Conservation (phyloP, 345 rosid species). For the Triadica sebifera region DNA sequence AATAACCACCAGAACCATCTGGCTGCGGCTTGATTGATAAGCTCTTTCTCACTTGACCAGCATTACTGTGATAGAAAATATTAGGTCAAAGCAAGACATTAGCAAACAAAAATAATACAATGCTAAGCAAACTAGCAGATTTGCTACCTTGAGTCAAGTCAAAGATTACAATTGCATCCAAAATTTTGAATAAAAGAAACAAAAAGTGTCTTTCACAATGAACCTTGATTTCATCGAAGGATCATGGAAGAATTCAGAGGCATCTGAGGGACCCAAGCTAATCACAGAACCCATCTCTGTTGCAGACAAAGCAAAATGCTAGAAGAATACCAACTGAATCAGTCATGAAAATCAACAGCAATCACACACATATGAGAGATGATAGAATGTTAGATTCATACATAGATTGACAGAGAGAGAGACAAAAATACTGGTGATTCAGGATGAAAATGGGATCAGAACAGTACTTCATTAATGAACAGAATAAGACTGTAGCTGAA, state of each 20-base stretch:
- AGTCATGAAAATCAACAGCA: not conserved
- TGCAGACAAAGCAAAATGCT: constrained; percentile 83
- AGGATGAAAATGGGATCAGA: not conserved
- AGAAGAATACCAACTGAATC: constrained; percentile 27
- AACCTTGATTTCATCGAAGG: constrained; percentile 84
- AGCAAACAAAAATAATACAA: not conserved
- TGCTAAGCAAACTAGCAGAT: not conserved
- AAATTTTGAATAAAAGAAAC: not conserved
- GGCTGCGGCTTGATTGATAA: constrained; percentile 63
- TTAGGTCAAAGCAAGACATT: constrained; percentile 11
- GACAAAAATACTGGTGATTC: not conserved
- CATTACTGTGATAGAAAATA: constrained; percentile 52
- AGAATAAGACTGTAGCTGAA: not conserved
- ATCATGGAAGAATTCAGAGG: constrained; percentile 90
- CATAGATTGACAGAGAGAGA: no score
- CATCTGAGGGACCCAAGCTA: constrained; percentile 61
- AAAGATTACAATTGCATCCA: not conserved
- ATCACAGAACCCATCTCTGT: constrained; percentile 89
- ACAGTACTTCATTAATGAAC: not conserved
- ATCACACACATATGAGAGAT: not conserved
- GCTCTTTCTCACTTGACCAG: constrained; percentile 94
- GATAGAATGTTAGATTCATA: not conserved
- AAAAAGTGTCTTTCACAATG: not conserved
- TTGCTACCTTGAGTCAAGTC: not conserved
- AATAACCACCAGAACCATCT: constrained; percentile 62